Evolutionary conservation across 305 asterid species (phyloP).

Genomic region (Euphrasia arctica): DNA sequence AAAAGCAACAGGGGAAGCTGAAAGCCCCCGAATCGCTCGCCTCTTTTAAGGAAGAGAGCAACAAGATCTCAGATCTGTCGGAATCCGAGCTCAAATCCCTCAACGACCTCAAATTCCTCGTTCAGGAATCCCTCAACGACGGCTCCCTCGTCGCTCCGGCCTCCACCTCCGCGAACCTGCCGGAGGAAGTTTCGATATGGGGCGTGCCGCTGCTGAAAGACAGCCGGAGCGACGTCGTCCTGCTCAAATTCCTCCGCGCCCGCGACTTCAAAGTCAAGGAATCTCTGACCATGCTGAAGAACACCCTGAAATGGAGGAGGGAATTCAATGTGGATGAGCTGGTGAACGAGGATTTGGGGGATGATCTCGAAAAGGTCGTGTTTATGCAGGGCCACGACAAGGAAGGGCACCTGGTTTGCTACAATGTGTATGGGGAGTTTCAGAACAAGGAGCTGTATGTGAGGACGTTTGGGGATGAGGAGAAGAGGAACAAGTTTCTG

Average conservation of each 20-base stretch:
- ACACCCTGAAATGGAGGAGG: constrained; percentile 3
- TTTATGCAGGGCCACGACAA: neutral
- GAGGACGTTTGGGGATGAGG: neutral
- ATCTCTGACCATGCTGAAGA: neutral
- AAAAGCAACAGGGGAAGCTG: constrained; percentile 26
- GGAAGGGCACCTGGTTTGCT: neutral
- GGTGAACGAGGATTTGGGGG: neutral
- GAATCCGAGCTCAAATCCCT: constrained; percentile 46
- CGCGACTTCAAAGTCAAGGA: neutral
- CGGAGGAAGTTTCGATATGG: constrained; percentile 40
- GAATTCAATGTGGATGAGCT: constrained; percentile 1
- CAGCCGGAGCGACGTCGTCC: neutral
- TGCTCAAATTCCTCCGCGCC: neutral
- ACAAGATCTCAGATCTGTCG: constrained; percentile 65
- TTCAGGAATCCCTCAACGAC: constrained; percentile 41
- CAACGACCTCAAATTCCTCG: constrained; percentile 48
- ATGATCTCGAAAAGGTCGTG: neutral
- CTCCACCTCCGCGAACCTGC: constrained; percentile 23
- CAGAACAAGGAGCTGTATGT: neutral
- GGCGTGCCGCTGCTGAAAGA: neutral
- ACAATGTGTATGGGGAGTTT: constrained; percentile 5
- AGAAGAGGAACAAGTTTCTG: neutral
- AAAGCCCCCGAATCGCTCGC: constrained; percentile 48
- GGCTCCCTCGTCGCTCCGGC: constrained; percentile 25
- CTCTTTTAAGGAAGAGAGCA: constrained; percentile 87